A percentile compares a stretch with the other conserved stretches of the same genome.
phyloP scores from a whole-genome alignment of 768 basidiomycete species.

The Clitopilus hobsonii region DNA sequence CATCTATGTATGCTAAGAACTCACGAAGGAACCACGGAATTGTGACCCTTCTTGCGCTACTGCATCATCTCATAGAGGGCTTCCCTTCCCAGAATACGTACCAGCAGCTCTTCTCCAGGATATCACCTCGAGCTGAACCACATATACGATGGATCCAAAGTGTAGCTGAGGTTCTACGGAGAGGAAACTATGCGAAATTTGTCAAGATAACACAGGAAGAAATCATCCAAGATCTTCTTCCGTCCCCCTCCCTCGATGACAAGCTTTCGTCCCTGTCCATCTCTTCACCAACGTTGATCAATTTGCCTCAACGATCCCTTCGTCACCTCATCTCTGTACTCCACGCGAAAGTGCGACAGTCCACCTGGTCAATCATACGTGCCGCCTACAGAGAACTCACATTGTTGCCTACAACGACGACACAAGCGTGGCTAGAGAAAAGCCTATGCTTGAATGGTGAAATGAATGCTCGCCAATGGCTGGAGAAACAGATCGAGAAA shows the following conservation, averaged over 20 bases:
- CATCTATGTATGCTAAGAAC: slow-evolving; percentile 35
- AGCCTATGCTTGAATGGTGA: background rate
- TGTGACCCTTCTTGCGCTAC: slow-evolving; percentile 43
- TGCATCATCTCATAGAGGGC: slow-evolving; percentile 50
- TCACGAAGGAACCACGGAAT: slow-evolving; percentile 17
- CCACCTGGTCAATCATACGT: slow-evolving; percentile 57
- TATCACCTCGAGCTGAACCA: slow-evolving; percentile 22
- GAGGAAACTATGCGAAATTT: slow-evolving; percentile 49
- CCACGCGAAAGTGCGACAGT: slow-evolving; percentile 44
- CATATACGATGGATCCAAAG: slow-evolving; percentile 46
- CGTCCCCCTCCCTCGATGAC: slow-evolving; percentile 6
- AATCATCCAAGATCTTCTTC: slow-evolving; percentile 16
- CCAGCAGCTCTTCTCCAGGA: slow-evolving; percentile 27
- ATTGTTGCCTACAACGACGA: background rate
- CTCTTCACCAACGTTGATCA: slow-evolving; percentile 1
- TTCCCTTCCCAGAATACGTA: slow-evolving; percentile 68
- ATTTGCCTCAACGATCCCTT: slow-evolving; percentile 36
- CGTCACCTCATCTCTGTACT: slow-evolving; percentile 39
- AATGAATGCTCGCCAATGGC: background rate
- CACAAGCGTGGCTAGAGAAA: background rate
- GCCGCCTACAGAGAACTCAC: slow-evolving; percentile 60
- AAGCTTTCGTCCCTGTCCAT: slow-evolving; percentile 11
- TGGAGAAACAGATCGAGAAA: background rate
- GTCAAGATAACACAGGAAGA: slow-evolving; percentile 35
- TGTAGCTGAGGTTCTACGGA: slow-evolving; percentile 48